These are phyloP conservation scores for Ceratobasidium sp. DNA, from an alignment of 1,284 basidiomycete species.

Conservation along the genomic window DNA sequence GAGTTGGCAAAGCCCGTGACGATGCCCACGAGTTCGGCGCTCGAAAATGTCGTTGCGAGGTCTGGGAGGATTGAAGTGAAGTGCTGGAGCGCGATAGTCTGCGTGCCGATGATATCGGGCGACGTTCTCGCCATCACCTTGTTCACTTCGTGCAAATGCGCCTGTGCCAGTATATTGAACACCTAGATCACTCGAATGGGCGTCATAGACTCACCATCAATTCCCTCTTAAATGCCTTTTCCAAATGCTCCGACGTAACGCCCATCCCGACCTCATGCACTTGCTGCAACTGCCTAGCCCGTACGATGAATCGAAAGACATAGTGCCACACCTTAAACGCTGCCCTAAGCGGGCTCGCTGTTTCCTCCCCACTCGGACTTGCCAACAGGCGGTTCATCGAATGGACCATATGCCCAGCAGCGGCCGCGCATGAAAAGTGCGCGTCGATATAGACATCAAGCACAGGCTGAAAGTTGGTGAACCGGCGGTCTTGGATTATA, in stretches of 20 bases:
- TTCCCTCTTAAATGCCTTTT: conserved; percentile 86
- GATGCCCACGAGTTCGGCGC: conserved; percentile 84
- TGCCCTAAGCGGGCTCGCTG: conserved; percentile 81
- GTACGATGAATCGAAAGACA: conserved; percentile 92
- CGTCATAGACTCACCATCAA: conserved; percentile 57
- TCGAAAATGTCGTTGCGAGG: conserved; percentile 80
- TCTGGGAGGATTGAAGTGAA: conserved; percentile 94
- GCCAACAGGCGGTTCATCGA: conserved; percentile 87
- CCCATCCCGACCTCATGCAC: conserved; percentile 80
- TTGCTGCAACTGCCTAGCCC: conserved; percentile 88
- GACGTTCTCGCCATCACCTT: conserved; percentile 86
- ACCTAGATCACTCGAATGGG: not conserved
- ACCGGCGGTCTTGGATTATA: conserved; percentile 93
- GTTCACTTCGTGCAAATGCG: conserved; percentile 84
- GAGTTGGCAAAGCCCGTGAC: conserved; percentile 89
- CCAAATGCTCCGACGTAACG: conserved; percentile 86
- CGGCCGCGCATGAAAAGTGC: conserved; percentile 84
- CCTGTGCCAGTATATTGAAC: conserved; percentile 40
- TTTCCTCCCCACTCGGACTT: conserved; percentile 78
- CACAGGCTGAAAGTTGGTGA: conserved; percentile 94
- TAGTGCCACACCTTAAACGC: conserved; percentile 97
- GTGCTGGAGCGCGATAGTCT: conserved; percentile 92
- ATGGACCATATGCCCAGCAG: conserved; percentile 82
- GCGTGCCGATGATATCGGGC: conserved; percentile 93
- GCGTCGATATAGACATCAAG: conserved; percentile 92